phyloP scores from a whole-genome alignment of 2,329 filamentous ascomycete genomes.

The Cordyceps cateniannulata region DNA sequence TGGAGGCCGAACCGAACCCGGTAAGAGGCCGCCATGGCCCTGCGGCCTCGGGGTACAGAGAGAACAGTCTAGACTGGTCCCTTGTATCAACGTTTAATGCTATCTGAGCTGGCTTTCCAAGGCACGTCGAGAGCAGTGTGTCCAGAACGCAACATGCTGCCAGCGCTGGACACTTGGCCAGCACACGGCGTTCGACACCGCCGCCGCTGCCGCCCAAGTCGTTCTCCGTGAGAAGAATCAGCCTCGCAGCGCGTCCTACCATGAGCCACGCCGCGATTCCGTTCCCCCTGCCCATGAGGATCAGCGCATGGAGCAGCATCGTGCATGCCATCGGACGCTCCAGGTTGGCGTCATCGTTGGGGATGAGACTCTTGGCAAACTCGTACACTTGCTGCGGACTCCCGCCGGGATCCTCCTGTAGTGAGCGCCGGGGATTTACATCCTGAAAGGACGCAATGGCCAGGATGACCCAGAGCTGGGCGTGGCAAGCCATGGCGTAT shows the following conservation, averaged over 20 bases:
- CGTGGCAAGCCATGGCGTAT: constrained; percentile 36
- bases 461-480: constrained; percentile 54
- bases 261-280: constrained; percentile 55
- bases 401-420: background rate
- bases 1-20: constrained; percentile 25
- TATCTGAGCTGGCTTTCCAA: constrained; percentile 45
- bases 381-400: constrained; percentile 37
- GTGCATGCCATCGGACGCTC: constrained; percentile 33
- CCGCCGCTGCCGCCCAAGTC: constrained; percentile 18
- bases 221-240: constrained; percentile 23
- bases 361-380: constrained; percentile 43
- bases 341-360: constrained; percentile 39
- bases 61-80: constrained; percentile 43
- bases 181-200: constrained; percentile 1
- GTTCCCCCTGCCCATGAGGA: constrained; percentile 55
- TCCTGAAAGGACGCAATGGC: constrained; percentile 52
- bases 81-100: constrained; percentile 36
- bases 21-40: constrained; percentile 58
- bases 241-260: constrained; percentile 54
- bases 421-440: constrained; percentile 19
- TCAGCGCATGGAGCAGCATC: constrained; percentile 52
- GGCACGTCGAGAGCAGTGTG: constrained; percentile 45
- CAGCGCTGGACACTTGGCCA: constrained; percentile 21
- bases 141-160: constrained; percentile 59
- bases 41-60: constrained; percentile 69